These are phyloP conservation scores for Cucurbita pepo DNA, from an alignment of 306 rosid species.

Conservation along the genomic window DNA sequence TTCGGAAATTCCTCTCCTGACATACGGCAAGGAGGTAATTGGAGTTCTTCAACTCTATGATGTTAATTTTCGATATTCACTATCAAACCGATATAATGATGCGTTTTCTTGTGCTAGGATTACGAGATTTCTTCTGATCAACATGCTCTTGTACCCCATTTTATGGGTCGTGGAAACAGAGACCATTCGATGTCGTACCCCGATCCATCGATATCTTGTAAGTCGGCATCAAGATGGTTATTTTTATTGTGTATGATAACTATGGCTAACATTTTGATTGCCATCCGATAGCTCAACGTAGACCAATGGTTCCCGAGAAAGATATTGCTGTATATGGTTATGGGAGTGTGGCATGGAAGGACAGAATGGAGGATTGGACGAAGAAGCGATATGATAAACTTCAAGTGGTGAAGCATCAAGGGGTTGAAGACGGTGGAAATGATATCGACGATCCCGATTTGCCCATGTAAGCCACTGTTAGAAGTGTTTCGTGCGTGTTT, in stretches of 20 bases:
- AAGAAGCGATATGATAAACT: slow-evolving; percentile 75
- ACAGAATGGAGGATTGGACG: slow-evolving; percentile 95
- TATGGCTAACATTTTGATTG: slow-evolving; percentile 7
- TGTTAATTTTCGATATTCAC: background rate
- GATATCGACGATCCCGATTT: slow-evolving; percentile 69
- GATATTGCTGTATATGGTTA: slow-evolving; percentile 91
- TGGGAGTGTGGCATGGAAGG: slow-evolving; percentile 97
- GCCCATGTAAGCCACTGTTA: slow-evolving; percentile 50
- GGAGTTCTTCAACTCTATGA: background rate
- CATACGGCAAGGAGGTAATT: slow-evolving; percentile 85
- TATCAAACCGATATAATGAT: background rate
- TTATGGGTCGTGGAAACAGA: slow-evolving; percentile 49
- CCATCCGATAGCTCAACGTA: slow-evolving; percentile 52
- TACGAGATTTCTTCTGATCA: slow-evolving; percentile 65
- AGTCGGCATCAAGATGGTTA: slow-evolving; percentile 9
- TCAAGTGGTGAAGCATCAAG: slow-evolving; percentile 86
- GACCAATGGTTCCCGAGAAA: slow-evolving; percentile 93
- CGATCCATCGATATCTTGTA: slow-evolving; percentile 57
- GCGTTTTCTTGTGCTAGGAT: slow-evolving; percentile 31
- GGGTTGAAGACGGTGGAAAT: slow-evolving; percentile 31
- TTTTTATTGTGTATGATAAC: background rate
- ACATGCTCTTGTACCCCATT: slow-evolving; percentile 82
- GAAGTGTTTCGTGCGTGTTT: background rate
- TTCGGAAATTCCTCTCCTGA: slow-evolving; percentile 74
- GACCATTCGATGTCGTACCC: slow-evolving; percentile 52